These are phyloP conservation scores for Zygoascus biomembranicola DNA, from an alignment of 805 yeast genomes.

Conservation along the genomic window DNA sequence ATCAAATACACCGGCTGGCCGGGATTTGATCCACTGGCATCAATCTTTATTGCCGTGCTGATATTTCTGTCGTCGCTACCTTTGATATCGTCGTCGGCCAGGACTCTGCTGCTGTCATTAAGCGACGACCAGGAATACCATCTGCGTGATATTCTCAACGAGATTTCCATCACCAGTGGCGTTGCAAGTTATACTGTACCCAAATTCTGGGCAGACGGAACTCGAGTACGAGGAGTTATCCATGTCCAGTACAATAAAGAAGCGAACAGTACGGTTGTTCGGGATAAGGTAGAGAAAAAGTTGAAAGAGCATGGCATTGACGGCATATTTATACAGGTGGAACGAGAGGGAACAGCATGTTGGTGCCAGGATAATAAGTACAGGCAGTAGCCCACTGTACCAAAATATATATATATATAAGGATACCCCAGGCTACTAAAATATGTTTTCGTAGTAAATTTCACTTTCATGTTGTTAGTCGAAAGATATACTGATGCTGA, in stretches of 20 bases:
- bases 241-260: slow-evolving; percentile 68
- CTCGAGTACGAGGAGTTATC: slow-evolving; percentile 59
- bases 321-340: slow-evolving; percentile 59
- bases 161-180: slow-evolving; percentile 64
- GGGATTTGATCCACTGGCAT: slow-evolving; percentile 89
- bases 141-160: slow-evolving; percentile 58
- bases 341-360: slow-evolving; percentile 52
- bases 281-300: slow-evolving; percentile 50
- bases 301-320: slow-evolving; percentile 44
- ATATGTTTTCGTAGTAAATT: no score
- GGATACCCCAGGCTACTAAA: no score
- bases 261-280: slow-evolving; percentile 53
- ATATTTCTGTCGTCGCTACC: slow-evolving; percentile 81
- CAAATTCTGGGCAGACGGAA: slow-evolving; percentile 73
- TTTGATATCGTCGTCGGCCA: slow-evolving; percentile 70
- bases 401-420: no score
- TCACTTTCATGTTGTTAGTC: no score
- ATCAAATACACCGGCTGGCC: slow-evolving; percentile 64
- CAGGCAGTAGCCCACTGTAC: not conserved
- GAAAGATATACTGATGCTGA: no score
- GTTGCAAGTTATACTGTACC: slow-evolving; percentile 82
- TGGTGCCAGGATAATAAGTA: slow-evolving; percentile 41
- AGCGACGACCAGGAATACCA: slow-evolving; percentile 50
- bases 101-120: slow-evolving; percentile 58
- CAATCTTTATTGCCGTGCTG: slow-evolving; percentile 73